phyloP scores from a whole-genome alignment of 257 asterid species.

The Lavandula angustifolia region DNA sequence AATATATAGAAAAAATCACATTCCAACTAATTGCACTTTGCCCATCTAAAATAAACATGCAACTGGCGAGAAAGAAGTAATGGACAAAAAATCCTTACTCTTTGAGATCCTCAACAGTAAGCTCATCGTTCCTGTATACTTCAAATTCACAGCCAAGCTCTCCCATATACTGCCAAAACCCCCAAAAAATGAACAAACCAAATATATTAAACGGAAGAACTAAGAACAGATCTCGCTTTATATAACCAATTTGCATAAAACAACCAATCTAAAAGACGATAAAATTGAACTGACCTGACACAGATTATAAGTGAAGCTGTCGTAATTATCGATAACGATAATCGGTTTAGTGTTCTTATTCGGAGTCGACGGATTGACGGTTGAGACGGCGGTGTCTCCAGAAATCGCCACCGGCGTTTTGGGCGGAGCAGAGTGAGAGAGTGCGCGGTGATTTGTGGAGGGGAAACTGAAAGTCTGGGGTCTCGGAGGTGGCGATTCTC shows the following conservation, averaged over 20 bases:
- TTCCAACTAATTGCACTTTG: too few relatives aligned
- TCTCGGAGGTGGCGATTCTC: slow-evolving; percentile 19
- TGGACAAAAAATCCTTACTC: slow-evolving; percentile 39
- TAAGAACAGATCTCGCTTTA: neutral
- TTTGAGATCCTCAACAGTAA: slow-evolving; percentile 73
- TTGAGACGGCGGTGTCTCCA: slow-evolving; percentile 34
- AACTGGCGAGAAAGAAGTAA: neutral
- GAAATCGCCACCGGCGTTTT: slow-evolving; percentile 41
- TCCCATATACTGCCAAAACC: slow-evolving; percentile 74
- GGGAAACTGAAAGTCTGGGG: slow-evolving; percentile 32
- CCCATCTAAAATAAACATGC: neutral
- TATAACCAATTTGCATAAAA: neutral
- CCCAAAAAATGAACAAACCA: neutral
- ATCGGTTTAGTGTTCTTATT: slow-evolving; percentile 42
- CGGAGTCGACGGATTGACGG: slow-evolving; percentile 38
- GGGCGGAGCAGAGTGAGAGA: slow-evolving; percentile 23
- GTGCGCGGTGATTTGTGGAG: slow-evolving; percentile 24
- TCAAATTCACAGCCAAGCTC: slow-evolving; percentile 86
- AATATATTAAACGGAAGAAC: neutral
- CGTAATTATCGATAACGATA: slow-evolving; percentile 87
- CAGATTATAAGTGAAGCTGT: slow-evolving; percentile 95
- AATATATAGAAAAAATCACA: too few relatives aligned
- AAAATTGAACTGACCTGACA: slow-evolving; percentile 62
- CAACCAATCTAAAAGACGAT: neutral
- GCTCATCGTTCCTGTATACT: slow-evolving; percentile 93